These are phyloP conservation scores for Hypoxylon trugodes DNA, from an alignment of 495 filamentous ascomycete genomes.

Conservation along the genomic window DNA sequence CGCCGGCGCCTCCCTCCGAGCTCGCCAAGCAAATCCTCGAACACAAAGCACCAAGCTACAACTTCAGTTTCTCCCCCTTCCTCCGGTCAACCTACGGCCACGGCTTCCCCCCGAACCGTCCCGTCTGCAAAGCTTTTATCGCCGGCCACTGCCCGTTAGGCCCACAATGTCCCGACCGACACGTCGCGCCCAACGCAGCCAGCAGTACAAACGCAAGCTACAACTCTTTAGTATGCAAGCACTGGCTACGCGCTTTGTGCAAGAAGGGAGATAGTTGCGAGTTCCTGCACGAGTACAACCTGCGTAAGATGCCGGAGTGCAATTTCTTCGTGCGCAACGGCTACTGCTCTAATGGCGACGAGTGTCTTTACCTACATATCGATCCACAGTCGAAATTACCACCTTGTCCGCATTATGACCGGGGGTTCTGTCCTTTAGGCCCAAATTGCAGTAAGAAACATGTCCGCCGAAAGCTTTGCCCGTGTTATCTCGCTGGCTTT, in stretches of 20 bases:
- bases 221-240: slow-evolving; percentile 90
- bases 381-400: slow-evolving; percentile 82
- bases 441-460: slow-evolving; percentile 88
- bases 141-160: slow-evolving; percentile 80
- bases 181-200: slow-evolving; percentile 41
- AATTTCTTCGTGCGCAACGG: slow-evolving; percentile 88
- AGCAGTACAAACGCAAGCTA: slow-evolving; percentile 51
- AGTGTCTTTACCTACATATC: slow-evolving; percentile 95
- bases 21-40: slow-evolving; percentile 57
- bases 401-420: slow-evolving; percentile 91
- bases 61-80: slow-evolving; percentile 79
- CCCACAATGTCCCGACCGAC: slow-evolving; percentile 72
- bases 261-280: slow-evolving; percentile 97
- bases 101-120: slow-evolving; percentile 74
- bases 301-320: slow-evolving; percentile 97
- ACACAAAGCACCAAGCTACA: slow-evolving; percentile 64
- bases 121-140: slow-evolving; percentile 79
- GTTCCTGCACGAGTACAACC: slow-evolving; percentile 97
- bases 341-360: slow-evolving; percentile 95
- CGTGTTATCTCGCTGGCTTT: slow-evolving; percentile 92
- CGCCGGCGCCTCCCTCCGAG: slow-evolving; percentile 40
- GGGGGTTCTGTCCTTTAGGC: slow-evolving; percentile 93
- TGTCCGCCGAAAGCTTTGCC: slow-evolving; percentile 76
- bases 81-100: slow-evolving; percentile 78
- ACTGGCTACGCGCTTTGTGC: slow-evolving; percentile 96